Evolutionary conservation across 2,329 filamentous ascomycete species (phyloP).

Genomic region (Neurospora sp.): DNA sequence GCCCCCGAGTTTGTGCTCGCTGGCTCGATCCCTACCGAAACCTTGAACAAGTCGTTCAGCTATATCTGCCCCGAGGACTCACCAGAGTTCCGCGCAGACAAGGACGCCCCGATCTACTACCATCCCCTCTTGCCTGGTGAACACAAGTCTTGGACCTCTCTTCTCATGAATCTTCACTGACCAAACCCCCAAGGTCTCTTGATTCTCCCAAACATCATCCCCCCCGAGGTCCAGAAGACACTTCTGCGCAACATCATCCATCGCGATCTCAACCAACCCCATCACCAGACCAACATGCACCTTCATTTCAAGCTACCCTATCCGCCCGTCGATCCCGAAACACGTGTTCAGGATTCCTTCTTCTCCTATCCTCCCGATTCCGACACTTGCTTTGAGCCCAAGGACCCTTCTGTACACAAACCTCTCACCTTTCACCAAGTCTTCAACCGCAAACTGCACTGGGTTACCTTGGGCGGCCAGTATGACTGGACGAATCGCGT

Average conservation of each 20-base stretch:
- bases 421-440: constrained; percentile 60
- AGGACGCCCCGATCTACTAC: constrained; percentile 46
- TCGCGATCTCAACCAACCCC: constrained; percentile 55
- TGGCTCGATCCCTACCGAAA: constrained; percentile 31
- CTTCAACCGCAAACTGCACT: constrained; percentile 73
- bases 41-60: constrained; percentile 34
- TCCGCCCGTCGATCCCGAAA: constrained; percentile 6
- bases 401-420: constrained; percentile 65
- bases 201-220: constrained; percentile 66
- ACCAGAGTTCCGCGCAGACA: constrained; percentile 22
- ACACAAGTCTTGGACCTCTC: constrained; percentile 9
- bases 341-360: constrained; percentile 33
- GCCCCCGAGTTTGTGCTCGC: constrained; percentile 36
- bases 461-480: constrained; percentile 90
- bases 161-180: not conserved
- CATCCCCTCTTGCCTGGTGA: constrained; percentile 61
- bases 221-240: constrained; percentile 54
- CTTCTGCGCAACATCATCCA: constrained; percentile 63
- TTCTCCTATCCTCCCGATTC: constrained; percentile 40
- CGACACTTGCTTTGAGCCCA: constrained; percentile 52
- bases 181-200: constrained; percentile 53
- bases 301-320: constrained; percentile 27
- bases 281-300: constrained; percentile 73
- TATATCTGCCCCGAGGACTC: constrained; percentile 27
- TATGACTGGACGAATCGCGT: constrained; percentile 90